Base-by-base conservation (phyloP, 73 alveolate genomes). In the Symbiodinium pilosum region DNA sequence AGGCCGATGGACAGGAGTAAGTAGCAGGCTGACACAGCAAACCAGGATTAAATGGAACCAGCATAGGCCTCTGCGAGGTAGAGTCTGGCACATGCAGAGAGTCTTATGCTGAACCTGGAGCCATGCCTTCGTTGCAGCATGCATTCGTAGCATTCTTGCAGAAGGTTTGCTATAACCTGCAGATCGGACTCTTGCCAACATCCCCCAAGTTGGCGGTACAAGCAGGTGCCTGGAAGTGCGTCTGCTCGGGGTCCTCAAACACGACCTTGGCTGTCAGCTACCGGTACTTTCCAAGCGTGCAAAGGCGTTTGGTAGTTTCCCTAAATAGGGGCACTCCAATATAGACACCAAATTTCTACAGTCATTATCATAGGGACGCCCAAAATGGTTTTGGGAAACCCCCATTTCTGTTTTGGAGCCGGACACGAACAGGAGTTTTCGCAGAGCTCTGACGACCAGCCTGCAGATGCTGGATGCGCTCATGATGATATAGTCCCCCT, bases 31-130 rank as follows among this genome's bases (percentile, higher is more conserved):
- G 40, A 2, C 87, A 54, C 95, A 89, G 32, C 21, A 84, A 88
- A 4, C 97, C 97, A 0, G 97, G 97, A 7, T 85, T 91, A 21
- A 84, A 69, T 2, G 97, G 97, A 4, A 91, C 40, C 88, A 91
- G 40, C 38, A 91, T 71, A 24, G 97, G 97, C 97, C 97, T 91
- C 43, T 20, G 56, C 43, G 42, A 40, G 36, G 16, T 24, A 24
- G 9, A 32, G 30, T n/a, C 81, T 64, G 4, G 2, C 39, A 5
- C 24, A 24, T 0, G 39, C 18, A 7, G 41, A n/a, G 2, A 64
- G n/a, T n/a, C n/a, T n/a, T n/a, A n/a, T 36, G 40, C 30, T 4
- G 81, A 26, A 9, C 5, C 38, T 28, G 40, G 5, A 28, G 3
- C 36, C 6, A 41, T 28, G 81, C 97, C 97, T 91, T 41, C 54